Evolutionary conservation across 78 protist species (phyloP).

Genomic region (Dictyostelium brefeldianum): DNA sequence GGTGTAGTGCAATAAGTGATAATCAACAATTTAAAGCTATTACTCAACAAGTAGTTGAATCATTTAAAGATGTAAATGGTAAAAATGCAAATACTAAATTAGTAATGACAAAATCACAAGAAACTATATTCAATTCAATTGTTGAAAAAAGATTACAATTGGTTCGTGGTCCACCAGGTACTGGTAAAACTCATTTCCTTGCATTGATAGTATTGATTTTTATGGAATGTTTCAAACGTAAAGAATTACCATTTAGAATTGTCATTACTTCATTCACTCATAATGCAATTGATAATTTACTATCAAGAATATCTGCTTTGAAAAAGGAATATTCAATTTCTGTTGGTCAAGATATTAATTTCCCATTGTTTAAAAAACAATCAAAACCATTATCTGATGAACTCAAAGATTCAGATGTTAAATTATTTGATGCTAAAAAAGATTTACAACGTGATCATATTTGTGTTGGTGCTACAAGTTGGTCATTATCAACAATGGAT

Average conservation of each 20-base stretch:
- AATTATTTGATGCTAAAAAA: conserved; percentile 10
- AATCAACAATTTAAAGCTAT: background rate
- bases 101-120: conserved; percentile 40
- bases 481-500: conserved; percentile 32
- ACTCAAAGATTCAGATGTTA: background rate
- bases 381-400: background rate
- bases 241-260: conserved; percentile 26
- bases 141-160: conserved; percentile 48
- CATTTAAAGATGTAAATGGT: conserved; percentile 14
- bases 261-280: conserved; percentile 61
- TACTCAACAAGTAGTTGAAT: background rate
- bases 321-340: conserved; percentile 43
- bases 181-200: conserved; percentile 77
- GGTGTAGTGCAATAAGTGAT: background rate
- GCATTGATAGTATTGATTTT: conserved; percentile 51
- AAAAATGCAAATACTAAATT: background rate
- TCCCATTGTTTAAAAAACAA: conserved; percentile 29
- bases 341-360: conserved; percentile 28
- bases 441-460: background rate
- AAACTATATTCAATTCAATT: background rate
- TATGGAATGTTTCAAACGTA: conserved; percentile 23
- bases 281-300: conserved; percentile 69
- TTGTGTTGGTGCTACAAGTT: conserved; percentile 49
- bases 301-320: conserved; percentile 20
- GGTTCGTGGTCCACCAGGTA: conserved; percentile 74